Evolutionary conservation across 352 stramenopile species (phyloP), one percentile per base, ranked within the genome.

Genomic region (Pythium graminicola): DNA sequence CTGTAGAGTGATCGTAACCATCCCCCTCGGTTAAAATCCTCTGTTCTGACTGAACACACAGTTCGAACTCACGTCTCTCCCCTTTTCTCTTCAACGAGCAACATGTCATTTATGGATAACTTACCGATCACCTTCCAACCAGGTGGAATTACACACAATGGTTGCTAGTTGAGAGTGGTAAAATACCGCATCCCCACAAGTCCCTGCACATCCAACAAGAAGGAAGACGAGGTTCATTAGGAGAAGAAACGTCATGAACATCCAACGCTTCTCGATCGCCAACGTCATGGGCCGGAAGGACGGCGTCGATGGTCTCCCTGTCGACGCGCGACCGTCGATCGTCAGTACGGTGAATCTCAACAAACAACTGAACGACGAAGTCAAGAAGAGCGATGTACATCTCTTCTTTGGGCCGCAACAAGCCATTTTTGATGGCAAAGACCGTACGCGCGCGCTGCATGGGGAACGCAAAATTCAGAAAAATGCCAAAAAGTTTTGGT

Each of bases 391-490:
- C 43, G 76, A 89, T 52, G 68, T 86, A 54, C 80, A 91, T 56
- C 43, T 91, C 2, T 93, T 93, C 65, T 93, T 90, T 54, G 82
- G 82, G 0, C 82, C 82, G 26, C 76, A 85, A 42, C 65, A 81
- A 33, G 67, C 64, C 7, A 73, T 91, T 9, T 89, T 88, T 20
- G 80, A 90, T 20, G 78, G 73, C 55, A 67, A 62, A 40, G 81
- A 89, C 45, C 76, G 77, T 53, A 81, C 80, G 62, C 82, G 80
- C 61, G 82, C 86, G 52, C 86, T 93, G 67, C 83, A 93, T 52
- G 74, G 81, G 43, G 83, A 94, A 61, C 83, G 83, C 60, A 89
- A 86, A 62, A 89, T 94, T 46, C 71, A 86, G 51, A 94, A 94
- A 71, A 91, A 76, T 59, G 62, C 46, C 39, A 87, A 86, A 54